A percentile compares a stretch with the other conserved stretches of the same genome.
phyloP scores from a whole-genome alignment of 495 filamentous ascomycete species.

The Annulohypoxylon nitens region DNA sequence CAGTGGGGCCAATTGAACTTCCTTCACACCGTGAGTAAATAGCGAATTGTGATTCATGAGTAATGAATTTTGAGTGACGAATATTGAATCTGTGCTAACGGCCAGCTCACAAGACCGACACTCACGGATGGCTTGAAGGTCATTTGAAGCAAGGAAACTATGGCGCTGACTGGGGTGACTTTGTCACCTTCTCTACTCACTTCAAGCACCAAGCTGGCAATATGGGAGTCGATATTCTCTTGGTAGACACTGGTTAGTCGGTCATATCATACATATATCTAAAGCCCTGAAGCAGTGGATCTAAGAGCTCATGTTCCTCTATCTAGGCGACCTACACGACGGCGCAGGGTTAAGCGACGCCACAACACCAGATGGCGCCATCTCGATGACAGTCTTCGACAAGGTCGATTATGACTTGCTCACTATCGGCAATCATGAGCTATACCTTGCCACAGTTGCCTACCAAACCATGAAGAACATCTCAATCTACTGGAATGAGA shows the following conservation, averaged over 20 bases:
- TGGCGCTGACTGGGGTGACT: constrained; percentile 90
- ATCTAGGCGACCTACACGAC: constrained; percentile 68
- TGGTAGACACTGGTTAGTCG: constrained; percentile 79
- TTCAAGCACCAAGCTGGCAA: constrained; percentile 76
- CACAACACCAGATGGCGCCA: constrained; percentile 79
- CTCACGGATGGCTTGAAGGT: constrained; percentile 87
- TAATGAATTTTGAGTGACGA: neutral
- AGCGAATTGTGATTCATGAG: neutral
- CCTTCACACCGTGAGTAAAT: constrained; percentile 70
- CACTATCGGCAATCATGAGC: constrained; percentile 79
- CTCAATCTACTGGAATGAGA: constrained; percentile 57
- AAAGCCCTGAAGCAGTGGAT: neutral
- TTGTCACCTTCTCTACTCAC: constrained; percentile 80
- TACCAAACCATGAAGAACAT: constrained; percentile 57
- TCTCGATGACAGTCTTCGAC: constrained; percentile 77
- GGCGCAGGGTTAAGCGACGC: constrained; percentile 84
- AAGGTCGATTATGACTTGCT: constrained; percentile 65
- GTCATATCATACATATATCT: constrained; percentile 53
- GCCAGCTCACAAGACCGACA: constrained; percentile 60
- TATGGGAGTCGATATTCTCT: constrained; percentile 75
- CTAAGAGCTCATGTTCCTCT: constrained; percentile 4
- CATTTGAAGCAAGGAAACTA: constrained; percentile 84
- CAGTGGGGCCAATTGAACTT: constrained; percentile 88
- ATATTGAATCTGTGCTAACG: constrained; percentile 3
- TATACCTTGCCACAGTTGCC: constrained; percentile 70